These are phyloP conservation scores for Fonsecaea monophora DNA, from an alignment of 2,329 filamentous ascomycete genomes.

Conservation along the genomic window DNA sequence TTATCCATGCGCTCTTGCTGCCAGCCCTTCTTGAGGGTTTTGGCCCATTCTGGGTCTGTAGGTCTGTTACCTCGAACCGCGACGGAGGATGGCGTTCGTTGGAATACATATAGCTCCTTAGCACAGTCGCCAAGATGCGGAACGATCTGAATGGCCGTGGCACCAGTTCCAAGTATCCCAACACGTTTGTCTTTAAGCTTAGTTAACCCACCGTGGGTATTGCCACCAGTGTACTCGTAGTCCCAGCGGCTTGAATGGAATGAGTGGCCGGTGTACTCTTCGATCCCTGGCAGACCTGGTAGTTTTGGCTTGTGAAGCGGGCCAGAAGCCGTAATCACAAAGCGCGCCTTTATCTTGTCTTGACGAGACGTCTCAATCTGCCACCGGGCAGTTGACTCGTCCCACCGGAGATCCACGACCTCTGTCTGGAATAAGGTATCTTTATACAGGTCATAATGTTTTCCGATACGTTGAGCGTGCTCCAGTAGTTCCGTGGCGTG, in stretches of 20 bases:
- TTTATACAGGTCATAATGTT: slow-evolving; percentile 26
- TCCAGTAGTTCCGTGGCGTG: slow-evolving; percentile 27
- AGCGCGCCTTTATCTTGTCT: slow-evolving; percentile 46
- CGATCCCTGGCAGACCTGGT: slow-evolving; percentile 41
- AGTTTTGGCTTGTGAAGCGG: slow-evolving; percentile 43
- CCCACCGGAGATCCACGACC: slow-evolving; percentile 28
- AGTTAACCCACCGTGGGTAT: slow-evolving; percentile 7
- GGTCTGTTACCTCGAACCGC: slow-evolving; percentile 38
- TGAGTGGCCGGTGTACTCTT: slow-evolving; percentile 48
- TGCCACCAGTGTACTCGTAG: slow-evolving; percentile 51
- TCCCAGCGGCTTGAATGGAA: slow-evolving; percentile 57
- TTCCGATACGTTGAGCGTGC: slow-evolving; percentile 29
- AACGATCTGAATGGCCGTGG: slow-evolving; percentile 52
- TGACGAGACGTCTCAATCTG: slow-evolving; percentile 36
- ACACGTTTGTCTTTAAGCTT: slow-evolving; percentile 39
- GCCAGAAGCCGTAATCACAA: slow-evolving; percentile 51
- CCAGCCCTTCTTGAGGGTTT: slow-evolving; percentile 38
- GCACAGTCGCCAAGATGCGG: slow-evolving; percentile 41
- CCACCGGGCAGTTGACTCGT: slow-evolving; percentile 21
- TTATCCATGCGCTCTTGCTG: slow-evolving; percentile 42
- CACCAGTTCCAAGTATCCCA: slow-evolving; percentile 50
- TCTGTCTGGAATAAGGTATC: slow-evolving; percentile 34
- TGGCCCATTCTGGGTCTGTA: slow-evolving; percentile 26
- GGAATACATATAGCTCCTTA: slow-evolving; percentile 47
- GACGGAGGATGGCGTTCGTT: slow-evolving; percentile 47